Conservation (phyloP, 1,284 basidiomycete species). For the Wallemia hederae region DNA sequence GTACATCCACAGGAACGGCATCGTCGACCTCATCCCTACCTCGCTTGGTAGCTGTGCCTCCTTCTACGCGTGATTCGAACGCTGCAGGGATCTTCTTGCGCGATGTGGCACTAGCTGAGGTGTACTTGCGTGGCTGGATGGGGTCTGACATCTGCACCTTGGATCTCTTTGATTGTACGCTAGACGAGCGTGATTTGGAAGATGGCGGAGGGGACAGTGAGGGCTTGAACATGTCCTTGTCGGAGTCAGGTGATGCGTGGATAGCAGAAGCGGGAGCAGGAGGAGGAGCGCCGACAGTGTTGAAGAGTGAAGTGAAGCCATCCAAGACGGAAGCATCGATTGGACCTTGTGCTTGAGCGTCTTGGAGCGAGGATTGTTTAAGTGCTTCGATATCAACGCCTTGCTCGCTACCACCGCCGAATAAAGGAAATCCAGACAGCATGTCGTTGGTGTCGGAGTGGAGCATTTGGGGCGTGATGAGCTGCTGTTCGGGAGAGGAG, state of each 20-base stretch:
- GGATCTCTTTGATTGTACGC: background rate
- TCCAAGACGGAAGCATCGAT: background rate
- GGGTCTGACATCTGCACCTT: constrained; percentile 12
- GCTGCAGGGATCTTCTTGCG: constrained; percentile 26
- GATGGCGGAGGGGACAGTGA: background rate
- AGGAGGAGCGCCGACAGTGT: too few species aligned
- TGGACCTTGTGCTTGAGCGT: too few species aligned
- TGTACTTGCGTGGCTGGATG: constrained; percentile 27
- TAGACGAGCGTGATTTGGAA: background rate
- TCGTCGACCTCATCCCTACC: constrained; percentile 21
- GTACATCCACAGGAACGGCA: constrained; percentile 18
- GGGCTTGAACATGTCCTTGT: background rate
- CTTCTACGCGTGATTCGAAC: constrained; percentile 15
- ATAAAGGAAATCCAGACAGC: background rate
- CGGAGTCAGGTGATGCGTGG: background rate
- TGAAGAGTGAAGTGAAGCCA: background rate
- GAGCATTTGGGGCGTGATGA: background rate
- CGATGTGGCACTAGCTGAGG: constrained; percentile 27
- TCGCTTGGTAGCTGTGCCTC: constrained; percentile 20
- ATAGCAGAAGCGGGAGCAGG: too few species aligned
- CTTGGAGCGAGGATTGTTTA: too few species aligned
- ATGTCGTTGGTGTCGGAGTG: background rate
- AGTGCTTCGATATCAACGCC: background rate
- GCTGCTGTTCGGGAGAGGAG: background rate
- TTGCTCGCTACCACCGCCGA: background rate